These are phyloP conservation scores for Monilinia polystroma DNA, from an alignment of 2,329 filamentous ascomycete species.

Conservation along the genomic window DNA sequence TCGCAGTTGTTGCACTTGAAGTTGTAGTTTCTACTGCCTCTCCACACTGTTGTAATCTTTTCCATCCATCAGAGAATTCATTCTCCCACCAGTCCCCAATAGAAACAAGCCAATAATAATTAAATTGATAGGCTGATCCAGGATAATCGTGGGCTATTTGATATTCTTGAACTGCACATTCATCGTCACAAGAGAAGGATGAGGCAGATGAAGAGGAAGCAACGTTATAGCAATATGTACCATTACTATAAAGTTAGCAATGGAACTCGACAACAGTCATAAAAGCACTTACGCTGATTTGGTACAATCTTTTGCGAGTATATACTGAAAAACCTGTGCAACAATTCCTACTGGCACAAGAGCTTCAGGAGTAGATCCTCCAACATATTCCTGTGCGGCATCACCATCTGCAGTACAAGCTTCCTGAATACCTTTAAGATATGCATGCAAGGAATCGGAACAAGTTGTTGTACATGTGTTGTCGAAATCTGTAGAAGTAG, in stretches of 20 bases:
- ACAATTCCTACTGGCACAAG: constrained; percentile 26
- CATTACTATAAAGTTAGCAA: not conserved
- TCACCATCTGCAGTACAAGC: constrained; percentile 37
- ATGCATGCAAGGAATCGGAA: constrained; percentile 34
- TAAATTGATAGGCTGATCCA: constrained; percentile 36
- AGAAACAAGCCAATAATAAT: constrained; percentile 32
- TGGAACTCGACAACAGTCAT: not conserved
- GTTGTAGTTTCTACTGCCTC: not conserved
- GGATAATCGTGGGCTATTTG: constrained; percentile 37
- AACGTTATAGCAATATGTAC: not conserved
- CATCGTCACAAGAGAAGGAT: constrained; percentile 35
- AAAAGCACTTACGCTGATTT: constrained; percentile 24
- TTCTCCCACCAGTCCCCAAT: constrained; percentile 36
- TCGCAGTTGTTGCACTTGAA: not conserved
- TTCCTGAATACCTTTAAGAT: constrained; percentile 34
- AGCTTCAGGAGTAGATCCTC: constrained; percentile 31
- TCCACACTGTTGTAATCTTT: constrained; percentile 26
- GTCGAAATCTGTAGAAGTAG: constrained; percentile 33
- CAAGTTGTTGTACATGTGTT: constrained; percentile 37
- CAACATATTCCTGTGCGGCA: constrained; percentile 30
- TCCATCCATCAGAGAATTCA: constrained; percentile 36
- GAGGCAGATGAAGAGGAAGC: not conserved
- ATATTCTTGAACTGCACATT: constrained; percentile 37
- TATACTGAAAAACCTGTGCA: constrained; percentile 24
- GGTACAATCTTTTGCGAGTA: not conserved